Base-by-base conservation (phyloP, 805 yeast species). In the Lachancea thermotolerans region DNA sequence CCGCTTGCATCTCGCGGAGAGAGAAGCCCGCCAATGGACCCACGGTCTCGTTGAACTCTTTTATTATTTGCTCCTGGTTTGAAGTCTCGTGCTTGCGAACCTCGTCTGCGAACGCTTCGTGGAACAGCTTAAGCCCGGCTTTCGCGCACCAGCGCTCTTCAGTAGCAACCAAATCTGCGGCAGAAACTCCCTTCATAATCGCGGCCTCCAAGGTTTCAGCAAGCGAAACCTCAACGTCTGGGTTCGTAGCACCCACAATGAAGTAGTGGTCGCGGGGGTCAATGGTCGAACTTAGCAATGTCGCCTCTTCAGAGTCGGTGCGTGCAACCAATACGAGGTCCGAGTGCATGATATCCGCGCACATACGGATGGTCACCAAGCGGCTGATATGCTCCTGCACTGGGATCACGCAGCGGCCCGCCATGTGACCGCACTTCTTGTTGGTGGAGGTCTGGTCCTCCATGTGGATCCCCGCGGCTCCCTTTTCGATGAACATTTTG, bases 401-500 rank as follows among this genome's bases (percentile, higher is more conserved):
- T 52, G 98, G 98, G 51, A 91, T 96, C 56, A 91, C 79, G 44
- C 93, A 97, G 70, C 93, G 88, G 59, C 98, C 98, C 55, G 95
- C 97, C 98, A 91, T 91, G 71, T 91, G 98, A 50, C 98, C 98
- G 73, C 98, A 91, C 73, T 91, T 91, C 70, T 91, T 91, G 59
- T 97, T 91, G 59, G 97, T 96, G 45, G 98, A 96, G 45, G 97
- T 96, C 76, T 91, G 98, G 70, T 91, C 98, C 73, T 91, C 99
- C 65, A 91, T 89, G 67, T 91, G 99, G 60, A 91, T 89, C 64
- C 98, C 98, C 48, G 98, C 97, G 46, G 98, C 99, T 68, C 98
- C 98, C 60, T 95, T 81, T 73, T 91, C 98, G 58, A 91, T 86
- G 65, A 91, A 91, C 81, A 91, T 75, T 74, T 91, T 91, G 60